Conservation (phyloP, 2,329 filamentous ascomycete species). For the Fusarium tjaetaba region DNA sequence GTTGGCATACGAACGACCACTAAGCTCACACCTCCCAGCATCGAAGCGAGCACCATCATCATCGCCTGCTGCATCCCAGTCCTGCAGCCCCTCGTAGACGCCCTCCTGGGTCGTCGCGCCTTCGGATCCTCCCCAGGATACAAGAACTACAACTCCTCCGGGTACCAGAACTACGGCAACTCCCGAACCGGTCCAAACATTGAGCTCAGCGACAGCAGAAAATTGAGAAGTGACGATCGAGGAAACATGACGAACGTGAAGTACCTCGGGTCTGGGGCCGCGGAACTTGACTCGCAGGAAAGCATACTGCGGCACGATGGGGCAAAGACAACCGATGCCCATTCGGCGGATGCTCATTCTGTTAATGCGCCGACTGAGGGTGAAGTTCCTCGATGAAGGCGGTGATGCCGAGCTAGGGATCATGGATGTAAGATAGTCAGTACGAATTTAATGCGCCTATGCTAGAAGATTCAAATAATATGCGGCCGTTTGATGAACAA, state of each 20-base stretch:
- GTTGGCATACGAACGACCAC: background rate
- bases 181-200: conserved; percentile 20
- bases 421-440: background rate
- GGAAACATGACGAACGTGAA: background rate
- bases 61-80: conserved; percentile 50
- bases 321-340: background rate
- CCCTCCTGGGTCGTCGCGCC: conserved; percentile 33
- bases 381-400: background rate
- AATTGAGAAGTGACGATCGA: background rate
- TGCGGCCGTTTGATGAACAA: background rate
- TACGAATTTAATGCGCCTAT: background rate
- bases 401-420: rapidly evolving
- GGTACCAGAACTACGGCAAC: conserved; percentile 13
- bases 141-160: conserved; percentile 22
- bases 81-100: conserved; percentile 47
- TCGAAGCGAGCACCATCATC: conserved; percentile 49
- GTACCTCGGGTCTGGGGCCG: conserved; percentile 9
- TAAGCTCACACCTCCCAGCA: conserved; percentile 17
- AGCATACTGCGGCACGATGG: conserved; percentile 12
- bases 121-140: conserved; percentile 28
- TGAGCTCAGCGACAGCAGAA: conserved; percentile 6
- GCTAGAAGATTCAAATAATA: rapidly evolving
- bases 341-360: background rate
- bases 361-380: background rate
- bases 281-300: conserved; percentile 20